Conservation (phyloP, 23 red algal species). For the Gracilaria domingensis region DNA sequence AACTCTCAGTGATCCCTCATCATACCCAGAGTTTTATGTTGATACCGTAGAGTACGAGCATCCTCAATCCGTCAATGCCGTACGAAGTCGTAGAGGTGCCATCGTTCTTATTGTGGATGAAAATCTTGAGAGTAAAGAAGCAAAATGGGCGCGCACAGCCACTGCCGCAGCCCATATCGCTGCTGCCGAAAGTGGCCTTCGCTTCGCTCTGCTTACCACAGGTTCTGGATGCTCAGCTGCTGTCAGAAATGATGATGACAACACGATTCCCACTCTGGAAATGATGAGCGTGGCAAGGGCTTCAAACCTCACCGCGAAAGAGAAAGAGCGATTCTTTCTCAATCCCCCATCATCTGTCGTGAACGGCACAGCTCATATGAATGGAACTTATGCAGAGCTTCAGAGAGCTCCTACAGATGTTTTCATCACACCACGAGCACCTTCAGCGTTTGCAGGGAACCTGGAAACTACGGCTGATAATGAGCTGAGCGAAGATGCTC, state of each 20-base stretch:
- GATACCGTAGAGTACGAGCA: constrained; percentile 65
- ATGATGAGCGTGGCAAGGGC: constrained; percentile 39
- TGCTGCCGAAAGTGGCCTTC: constrained; percentile 37
- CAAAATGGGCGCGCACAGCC: constrained; percentile 57
- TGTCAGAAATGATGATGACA: constrained; percentile 51
- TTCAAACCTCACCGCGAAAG: constrained; percentile 26
- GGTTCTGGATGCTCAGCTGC: constrained; percentile 57
- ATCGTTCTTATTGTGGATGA: constrained; percentile 70
- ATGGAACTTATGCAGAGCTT: constrained; percentile 31
- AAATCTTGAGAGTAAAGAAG: constrained; percentile 50
- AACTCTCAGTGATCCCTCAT: constrained; percentile 6
- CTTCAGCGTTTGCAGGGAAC: constrained; percentile 11
- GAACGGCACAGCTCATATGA: not conserved
- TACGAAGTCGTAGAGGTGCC: constrained; percentile 33
- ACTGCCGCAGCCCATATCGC: constrained; percentile 51
- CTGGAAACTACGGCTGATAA: not conserved
- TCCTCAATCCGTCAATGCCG: not conserved
- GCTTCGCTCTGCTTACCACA: constrained; percentile 57
- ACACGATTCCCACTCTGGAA: not conserved
- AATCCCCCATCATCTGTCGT: constrained; percentile 19
- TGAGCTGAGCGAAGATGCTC: constrained; percentile 4
- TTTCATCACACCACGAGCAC: constrained; percentile 43
- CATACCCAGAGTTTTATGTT: constrained; percentile 30
- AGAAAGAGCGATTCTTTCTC: constrained; percentile 68
- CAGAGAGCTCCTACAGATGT: constrained; percentile 20